Conservation (phyloP, 2,329 filamentous ascomycete species). For the Lachnellula occidentalis region DNA sequence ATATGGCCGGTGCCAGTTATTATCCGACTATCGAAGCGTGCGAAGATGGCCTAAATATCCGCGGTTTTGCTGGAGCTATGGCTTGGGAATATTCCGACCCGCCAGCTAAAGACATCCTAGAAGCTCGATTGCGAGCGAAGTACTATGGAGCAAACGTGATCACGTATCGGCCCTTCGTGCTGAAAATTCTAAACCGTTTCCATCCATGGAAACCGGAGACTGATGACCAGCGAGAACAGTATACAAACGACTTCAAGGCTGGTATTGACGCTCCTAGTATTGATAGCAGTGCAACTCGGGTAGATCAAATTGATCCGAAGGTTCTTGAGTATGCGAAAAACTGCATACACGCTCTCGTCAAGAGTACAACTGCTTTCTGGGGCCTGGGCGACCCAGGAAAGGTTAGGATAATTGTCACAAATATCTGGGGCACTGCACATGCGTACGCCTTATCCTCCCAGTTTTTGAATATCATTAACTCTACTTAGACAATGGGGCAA, state of each 20-base stretch:
- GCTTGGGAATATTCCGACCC: slow-evolving; percentile 53
- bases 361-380: slow-evolving; percentile 81
- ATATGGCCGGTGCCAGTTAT: slow-evolving; percentile 14
- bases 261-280: slow-evolving; percentile 33
- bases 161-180: slow-evolving; percentile 73
- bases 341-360: slow-evolving; percentile 59
- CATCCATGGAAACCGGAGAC: slow-evolving; percentile 21
- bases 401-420: slow-evolving; percentile 77
- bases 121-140: slow-evolving; percentile 81
- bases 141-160: slow-evolving; percentile 92
- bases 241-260: slow-evolving; percentile 20
- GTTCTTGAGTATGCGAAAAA: slow-evolving; percentile 51
- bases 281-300: slow-evolving; percentile 32
- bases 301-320: slow-evolving; percentile 36
- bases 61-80: slow-evolving; percentile 46
- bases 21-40: slow-evolving; percentile 44
- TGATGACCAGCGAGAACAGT: slow-evolving; percentile 7
- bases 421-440: slow-evolving; percentile 91
- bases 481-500: slow-evolving; percentile 85
- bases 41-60: slow-evolving; percentile 35
- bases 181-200: slow-evolving; percentile 44
- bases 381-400: slow-evolving; percentile 45
- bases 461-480: slow-evolving; percentile 19
- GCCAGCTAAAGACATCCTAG: slow-evolving; percentile 70
- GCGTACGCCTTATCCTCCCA: slow-evolving; percentile 59